Conservation (phyloP, 106 monocot species). For the Dioscorea zingiberensis region DNA sequence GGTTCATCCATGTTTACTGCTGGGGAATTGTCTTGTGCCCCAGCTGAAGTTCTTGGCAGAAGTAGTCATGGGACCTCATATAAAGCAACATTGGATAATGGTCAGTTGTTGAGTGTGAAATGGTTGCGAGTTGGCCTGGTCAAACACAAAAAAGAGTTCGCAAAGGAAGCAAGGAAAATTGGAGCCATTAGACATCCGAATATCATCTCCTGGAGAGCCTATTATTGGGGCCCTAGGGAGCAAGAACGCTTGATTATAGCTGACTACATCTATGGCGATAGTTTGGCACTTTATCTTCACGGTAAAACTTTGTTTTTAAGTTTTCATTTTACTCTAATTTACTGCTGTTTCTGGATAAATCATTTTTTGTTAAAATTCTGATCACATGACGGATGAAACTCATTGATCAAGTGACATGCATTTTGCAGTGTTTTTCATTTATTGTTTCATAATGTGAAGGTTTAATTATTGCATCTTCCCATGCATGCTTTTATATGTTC, state of each 20-base stretch:
- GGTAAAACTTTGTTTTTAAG: conserved; percentile 43
- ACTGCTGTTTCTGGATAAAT: not conserved
- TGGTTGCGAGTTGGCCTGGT: conserved; percentile 92
- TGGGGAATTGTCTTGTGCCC: conserved; percentile 80
- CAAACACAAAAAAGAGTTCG: conserved; percentile 80
- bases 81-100: conserved; percentile 72
- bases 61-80: conserved; percentile 97
- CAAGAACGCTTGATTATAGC: conserved; percentile 82
- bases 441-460: no score
- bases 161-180: conserved; percentile 79
- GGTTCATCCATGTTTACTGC: conserved; percentile 63
- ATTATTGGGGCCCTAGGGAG: conserved; percentile 87
- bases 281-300: conserved; percentile 82
- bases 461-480: no score
- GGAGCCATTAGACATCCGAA: conserved; percentile 73
- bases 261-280: conserved; percentile 77
- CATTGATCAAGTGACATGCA: no score
- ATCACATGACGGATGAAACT: no score
- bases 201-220: conserved; percentile 72
- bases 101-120: conserved; percentile 75
- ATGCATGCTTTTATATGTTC: no score
- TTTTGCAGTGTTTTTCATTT: no score
- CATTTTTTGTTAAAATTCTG: no score
- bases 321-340: not conserved
- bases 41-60: conserved; percentile 93